Percentiles rank a stretch among this genome's conserved stretches.
Conservation (phyloP, 306 rosid species). For the Hippophae tibetana region DNA sequence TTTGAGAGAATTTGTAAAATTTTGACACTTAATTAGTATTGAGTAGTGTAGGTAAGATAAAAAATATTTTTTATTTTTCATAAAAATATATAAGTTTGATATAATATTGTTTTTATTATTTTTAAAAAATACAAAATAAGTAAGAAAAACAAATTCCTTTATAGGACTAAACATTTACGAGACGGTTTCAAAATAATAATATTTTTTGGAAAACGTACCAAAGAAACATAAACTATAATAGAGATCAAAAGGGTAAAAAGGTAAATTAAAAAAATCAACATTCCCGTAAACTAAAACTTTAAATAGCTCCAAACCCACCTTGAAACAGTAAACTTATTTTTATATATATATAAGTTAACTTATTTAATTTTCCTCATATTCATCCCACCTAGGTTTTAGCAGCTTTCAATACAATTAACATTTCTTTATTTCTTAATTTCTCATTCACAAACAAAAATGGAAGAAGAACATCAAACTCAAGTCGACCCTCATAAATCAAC, state of each 20-base stretch:
- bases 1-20: no score
- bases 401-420: conserved; percentile 1
- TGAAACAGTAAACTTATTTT: neutral
- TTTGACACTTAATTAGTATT: no score
- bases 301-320: neutral
- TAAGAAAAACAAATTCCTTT: no score
- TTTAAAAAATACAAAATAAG: no score
- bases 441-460: conserved; percentile 32
- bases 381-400: conserved; percentile 9
- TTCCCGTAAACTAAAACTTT: neutral
- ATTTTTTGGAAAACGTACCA: no score
- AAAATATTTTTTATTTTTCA: no score
- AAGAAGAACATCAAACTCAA: conserved; percentile 33
- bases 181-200: no score
- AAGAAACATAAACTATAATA: no score
- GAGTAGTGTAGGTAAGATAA: no score
- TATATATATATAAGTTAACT: neutral
- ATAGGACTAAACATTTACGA: no score
- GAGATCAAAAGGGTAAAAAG: neutral
- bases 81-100: no score
- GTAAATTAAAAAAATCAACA: neutral
- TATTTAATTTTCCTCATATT: neutral
- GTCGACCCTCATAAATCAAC: conserved; percentile 28
- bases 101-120: no score
- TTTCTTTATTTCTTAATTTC: conserved; percentile 7